A percentile compares a stretch with the other conserved stretches of the same genome.
Conservation (phyloP, 306 rosid genomes). For the Pyrus betulifolia region DNA sequence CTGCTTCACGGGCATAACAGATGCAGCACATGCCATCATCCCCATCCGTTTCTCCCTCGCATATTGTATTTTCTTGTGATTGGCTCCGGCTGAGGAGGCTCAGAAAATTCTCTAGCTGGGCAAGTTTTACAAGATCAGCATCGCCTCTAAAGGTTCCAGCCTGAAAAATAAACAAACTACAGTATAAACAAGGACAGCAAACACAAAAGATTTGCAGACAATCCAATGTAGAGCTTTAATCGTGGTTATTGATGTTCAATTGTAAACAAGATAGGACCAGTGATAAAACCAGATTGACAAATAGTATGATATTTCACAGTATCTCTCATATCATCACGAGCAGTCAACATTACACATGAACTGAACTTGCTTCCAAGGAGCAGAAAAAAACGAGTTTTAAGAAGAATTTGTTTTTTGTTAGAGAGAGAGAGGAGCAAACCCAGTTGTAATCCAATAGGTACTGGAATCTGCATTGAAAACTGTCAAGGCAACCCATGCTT, state of each 20-base stretch:
- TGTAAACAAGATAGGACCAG: not conserved
- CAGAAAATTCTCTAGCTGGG: constrained; percentile 66
- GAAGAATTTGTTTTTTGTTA: not conserved
- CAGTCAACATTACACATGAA: not conserved
- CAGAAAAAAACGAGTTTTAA: not conserved
- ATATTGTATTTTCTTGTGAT: constrained; percentile 28
- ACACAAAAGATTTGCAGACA: not conserved
- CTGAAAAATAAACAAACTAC: constrained; percentile 33
- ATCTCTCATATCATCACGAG: not conserved
- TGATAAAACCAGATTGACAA: not conserved
- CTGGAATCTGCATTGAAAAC: constrained; percentile 75
- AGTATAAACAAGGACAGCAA: not conserved
- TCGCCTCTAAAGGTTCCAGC: constrained; percentile 62
- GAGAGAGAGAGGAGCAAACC: constrained; percentile 46
- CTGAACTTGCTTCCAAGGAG: not conserved
- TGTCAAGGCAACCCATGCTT: constrained; percentile 84
- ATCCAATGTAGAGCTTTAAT: not conserved
- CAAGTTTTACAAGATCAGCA: constrained; percentile 40
- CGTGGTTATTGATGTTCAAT: not conserved
- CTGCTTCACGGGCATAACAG: constrained; percentile 63
- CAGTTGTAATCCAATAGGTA: constrained; percentile 79
- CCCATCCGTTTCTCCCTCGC: constrained; percentile 30
- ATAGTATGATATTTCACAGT: not conserved
- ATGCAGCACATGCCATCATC: constrained; percentile 78
- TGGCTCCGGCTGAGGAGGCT: constrained; percentile 48